Evolutionary conservation across 441 rosid genomes (phyloP).

Genomic region (Capsella rubella): DNA sequence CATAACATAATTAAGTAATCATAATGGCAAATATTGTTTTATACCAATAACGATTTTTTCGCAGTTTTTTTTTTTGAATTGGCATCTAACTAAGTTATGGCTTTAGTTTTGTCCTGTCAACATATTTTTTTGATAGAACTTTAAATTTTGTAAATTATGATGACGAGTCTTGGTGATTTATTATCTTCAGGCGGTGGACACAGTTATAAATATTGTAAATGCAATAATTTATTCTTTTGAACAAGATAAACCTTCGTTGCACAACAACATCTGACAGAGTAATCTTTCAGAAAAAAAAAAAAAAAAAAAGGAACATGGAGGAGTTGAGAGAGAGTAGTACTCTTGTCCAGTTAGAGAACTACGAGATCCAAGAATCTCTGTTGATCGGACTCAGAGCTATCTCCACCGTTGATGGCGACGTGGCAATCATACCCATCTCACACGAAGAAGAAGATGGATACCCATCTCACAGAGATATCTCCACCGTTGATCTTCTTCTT

Average conservation of each 20-base stretch:
- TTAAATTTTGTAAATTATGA: not conserved
- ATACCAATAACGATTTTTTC: not conserved
- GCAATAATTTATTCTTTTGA: not conserved
- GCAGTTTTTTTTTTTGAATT: not conserved
- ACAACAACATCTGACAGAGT: not conserved
- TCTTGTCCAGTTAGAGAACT: constrained; percentile 1
- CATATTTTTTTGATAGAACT: not conserved
- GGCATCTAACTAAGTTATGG: not conserved
- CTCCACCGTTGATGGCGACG: not conserved
- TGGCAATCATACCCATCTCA: not conserved
- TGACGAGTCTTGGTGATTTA: not conserved
- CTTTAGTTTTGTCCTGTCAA: not conserved
- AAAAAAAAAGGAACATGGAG: not conserved
- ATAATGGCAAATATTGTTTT: not conserved
- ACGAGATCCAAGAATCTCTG: not conserved
- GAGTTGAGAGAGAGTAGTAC: not conserved
- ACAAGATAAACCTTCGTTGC: not conserved
- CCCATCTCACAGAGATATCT: not conserved
- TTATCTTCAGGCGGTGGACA: not conserved
- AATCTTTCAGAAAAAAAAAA: not conserved
- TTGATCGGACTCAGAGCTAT: not conserved
- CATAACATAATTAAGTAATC: not conserved
- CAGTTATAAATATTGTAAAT: not conserved
- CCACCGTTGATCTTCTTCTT: not conserved
- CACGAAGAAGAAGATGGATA: too few relatives aligned